Base-by-base conservation (phyloP, 495 filamentous ascomycete species). In the Penicillium coffeae region DNA sequence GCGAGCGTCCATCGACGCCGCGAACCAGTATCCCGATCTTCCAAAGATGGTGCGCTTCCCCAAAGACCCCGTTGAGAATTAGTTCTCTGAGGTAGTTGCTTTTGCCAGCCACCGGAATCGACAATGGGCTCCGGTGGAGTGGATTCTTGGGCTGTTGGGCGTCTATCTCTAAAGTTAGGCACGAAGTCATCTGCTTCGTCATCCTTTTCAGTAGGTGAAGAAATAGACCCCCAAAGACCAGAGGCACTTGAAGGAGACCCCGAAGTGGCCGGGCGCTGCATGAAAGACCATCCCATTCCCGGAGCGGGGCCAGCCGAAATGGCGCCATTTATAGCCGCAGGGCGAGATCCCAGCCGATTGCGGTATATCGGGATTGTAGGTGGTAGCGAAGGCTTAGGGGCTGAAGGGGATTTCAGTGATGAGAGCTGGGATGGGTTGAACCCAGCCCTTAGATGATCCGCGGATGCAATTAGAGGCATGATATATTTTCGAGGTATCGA, bases 401-500 rank as follows among this genome's bases (percentile, higher is more conserved):
- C 60, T 48, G 52, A 61, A 5, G 69, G 58, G 18, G 66, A 66
- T 3, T 60, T 42, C 18, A 66, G 55, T 0, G 64, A 61, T 14
- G 58, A 52, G 18, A 69, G 45, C 30, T 62, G 51, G 13, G 63
- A 52, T 10, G 62, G 66, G 41, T 69, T 67, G 18, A 60, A 65
- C n/a, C 77, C 72, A 5, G 79, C 73, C 8, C 85, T 81, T 3
- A 95, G 73, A 60, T 96, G 91, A 16, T 95, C 91, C 1, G 81
- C 85, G 21, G 85, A 91, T 20, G 87, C 87, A 12, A 86, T 72
- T 14, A 94, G 59, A 57, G 83, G 84, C 45, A 96, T 71, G 34
- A 89, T 84, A 59, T 94, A 96, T 25, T 84, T 70, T n/a, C 80
- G 75, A 22, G 72, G 58, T 34, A 78, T 51, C 32, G 73, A 64